Conservation (phyloP, 2,329 filamentous ascomycete genomes). For the Phaeosphaeria sp. region DNA sequence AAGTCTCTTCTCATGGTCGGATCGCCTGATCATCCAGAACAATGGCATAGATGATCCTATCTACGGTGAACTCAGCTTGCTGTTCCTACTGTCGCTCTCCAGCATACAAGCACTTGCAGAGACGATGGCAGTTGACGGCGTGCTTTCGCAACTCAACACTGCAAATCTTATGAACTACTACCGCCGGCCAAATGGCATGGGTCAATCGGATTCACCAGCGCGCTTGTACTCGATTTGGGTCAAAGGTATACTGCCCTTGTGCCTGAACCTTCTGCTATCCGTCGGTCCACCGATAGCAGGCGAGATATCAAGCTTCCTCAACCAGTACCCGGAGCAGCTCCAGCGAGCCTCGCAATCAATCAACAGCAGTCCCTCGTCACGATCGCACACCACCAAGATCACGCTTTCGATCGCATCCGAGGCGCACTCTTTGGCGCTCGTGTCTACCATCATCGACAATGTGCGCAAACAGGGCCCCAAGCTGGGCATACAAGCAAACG, state of each 20-base stretch:
- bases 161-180: constrained; percentile 82
- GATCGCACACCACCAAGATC: constrained; percentile 59
- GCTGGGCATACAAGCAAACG: constrained; percentile 60
- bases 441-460: constrained; percentile 74
- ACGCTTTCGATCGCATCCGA: constrained; percentile 78
- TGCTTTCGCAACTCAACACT: constrained; percentile 79
- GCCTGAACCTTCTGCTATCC: constrained; percentile 84
- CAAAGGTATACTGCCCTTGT: constrained; percentile 83
- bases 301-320: constrained; percentile 86
- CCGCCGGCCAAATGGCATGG: constrained; percentile 70
- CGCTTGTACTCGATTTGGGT: constrained; percentile 91
- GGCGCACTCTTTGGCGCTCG: constrained; percentile 77
- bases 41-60: constrained; percentile 76
- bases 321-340: constrained; percentile 84
- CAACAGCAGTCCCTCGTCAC: constrained; percentile 55
- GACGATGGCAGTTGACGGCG: constrained; percentile 84
- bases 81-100: constrained; percentile 88
- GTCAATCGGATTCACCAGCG: constrained; percentile 77
- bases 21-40: constrained; percentile 70
- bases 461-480: constrained; percentile 60
- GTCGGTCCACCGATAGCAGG: constrained; percentile 82
- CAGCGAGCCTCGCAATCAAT: constrained; percentile 74
- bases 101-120: constrained; percentile 82
- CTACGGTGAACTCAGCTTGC: constrained; percentile 89
- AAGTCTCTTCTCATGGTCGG: constrained; percentile 92